Conservation (phyloP, 129 eudicot genomes). For the Chrysanthemum lavandulifolium region DNA sequence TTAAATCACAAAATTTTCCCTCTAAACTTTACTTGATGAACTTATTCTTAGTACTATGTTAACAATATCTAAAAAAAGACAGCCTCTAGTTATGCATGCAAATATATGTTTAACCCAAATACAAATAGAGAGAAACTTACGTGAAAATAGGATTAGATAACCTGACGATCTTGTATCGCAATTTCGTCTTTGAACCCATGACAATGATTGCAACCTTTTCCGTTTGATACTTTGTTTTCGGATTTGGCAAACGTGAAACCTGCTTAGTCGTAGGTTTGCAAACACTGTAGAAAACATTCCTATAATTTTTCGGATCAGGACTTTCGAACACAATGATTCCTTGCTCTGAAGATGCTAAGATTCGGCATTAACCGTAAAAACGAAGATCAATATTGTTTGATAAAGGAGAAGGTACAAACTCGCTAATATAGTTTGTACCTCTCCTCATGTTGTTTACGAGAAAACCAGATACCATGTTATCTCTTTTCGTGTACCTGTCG, state of each 20-base stretch:
- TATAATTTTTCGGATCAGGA: background rate
- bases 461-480: constrained; percentile 24
- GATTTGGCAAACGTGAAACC: constrained; percentile 16
- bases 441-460: background rate
- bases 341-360: constrained; percentile 22
- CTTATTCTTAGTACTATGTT: background rate
- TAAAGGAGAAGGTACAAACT: constrained; percentile 14
- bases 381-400: constrained; percentile 12
- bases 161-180: constrained; percentile 21
- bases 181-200: constrained; percentile 12
- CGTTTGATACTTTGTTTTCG: background rate
- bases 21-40: too few species aligned
- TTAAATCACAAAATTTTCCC: too few species aligned
- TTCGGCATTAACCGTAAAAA: constrained; percentile 2
- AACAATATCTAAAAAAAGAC: too few species aligned
- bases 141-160: background rate
- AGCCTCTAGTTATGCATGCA: too few species aligned
- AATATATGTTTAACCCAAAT: background rate
- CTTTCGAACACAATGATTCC: constrained; percentile 11
- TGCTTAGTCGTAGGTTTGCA: constrained; percentile 29
- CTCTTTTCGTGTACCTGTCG: constrained; percentile 1
- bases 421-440: background rate
- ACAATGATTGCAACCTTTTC: constrained; percentile 13
- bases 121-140: background rate
- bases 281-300: background rate